Conservation (phyloP, 2,329 filamentous ascomycete genomes). For the Thielaviopsis ethacetica region DNA sequence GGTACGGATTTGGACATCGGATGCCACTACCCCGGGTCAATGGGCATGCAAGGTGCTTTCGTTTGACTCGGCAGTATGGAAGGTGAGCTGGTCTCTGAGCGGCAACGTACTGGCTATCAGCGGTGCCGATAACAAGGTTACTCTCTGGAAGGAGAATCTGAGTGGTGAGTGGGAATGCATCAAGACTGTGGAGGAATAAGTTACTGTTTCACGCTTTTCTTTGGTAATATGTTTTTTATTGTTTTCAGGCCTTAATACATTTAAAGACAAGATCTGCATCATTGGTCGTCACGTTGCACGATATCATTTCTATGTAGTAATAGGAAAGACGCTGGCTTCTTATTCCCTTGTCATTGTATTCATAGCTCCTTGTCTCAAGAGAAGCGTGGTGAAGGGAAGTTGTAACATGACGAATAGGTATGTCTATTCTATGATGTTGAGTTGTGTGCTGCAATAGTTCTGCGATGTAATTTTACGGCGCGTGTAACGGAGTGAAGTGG, state of each 20-base stretch:
- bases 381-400: too few relatives aligned
- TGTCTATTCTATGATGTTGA: too few relatives aligned
- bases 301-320: too few relatives aligned
- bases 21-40: slow-evolving; percentile 40
- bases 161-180: slow-evolving; percentile 94
- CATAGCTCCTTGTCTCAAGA: too few relatives aligned
- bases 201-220: not conserved
- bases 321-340: too few relatives aligned
- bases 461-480: not conserved
- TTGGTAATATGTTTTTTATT: not conserved
- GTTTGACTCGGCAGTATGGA: slow-evolving; percentile 84
- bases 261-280: not conserved
- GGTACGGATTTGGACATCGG: slow-evolving; percentile 88
- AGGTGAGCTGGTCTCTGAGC: slow-evolving; percentile 93
- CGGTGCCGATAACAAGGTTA: slow-evolving; percentile 91
- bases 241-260: not conserved
- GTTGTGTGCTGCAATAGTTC: not conserved
- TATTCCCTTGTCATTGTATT: too few relatives aligned
- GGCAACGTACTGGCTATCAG: slow-evolving; percentile 92
- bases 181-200: slow-evolving; percentile 83
- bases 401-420: too few relatives aligned
- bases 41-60: slow-evolving; percentile 77
- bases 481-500: too few relatives aligned
- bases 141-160: slow-evolving; percentile 95
- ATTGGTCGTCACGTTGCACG: not conserved